These are phyloP conservation scores for Aspergillus uvarum DNA, from an alignment of 2,329 filamentous ascomycete genomes.

Conservation along the genomic window DNA sequence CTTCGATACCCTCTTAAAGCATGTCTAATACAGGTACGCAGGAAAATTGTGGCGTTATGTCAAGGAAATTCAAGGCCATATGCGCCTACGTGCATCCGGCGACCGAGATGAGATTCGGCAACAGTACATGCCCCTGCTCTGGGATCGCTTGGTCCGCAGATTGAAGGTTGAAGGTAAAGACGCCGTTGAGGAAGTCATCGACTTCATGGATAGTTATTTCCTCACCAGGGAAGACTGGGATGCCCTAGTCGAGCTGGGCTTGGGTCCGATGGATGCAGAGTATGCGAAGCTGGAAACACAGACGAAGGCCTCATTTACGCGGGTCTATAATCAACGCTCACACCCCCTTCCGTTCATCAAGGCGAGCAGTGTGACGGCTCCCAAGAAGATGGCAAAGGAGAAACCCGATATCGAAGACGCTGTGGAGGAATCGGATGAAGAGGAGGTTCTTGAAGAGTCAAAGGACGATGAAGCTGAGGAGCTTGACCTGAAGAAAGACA, in stretches of 20 bases:
- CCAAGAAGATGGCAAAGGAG: conserved; percentile 70
- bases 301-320: conserved; percentile 86
- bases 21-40: conserved; percentile 18
- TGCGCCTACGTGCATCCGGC: conserved; percentile 85
- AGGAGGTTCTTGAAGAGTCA: conserved; percentile 56
- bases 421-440: conserved; percentile 83
- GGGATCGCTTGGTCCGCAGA: conserved; percentile 73
- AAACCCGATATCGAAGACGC: conserved; percentile 94
- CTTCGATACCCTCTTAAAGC: background rate
- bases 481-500: conserved; percentile 86
- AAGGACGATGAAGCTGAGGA: conserved; percentile 71
- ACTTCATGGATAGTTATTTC: conserved; percentile 96
- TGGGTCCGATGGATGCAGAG: conserved; percentile 78
- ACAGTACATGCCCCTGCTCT: conserved; percentile 86
- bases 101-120: conserved; percentile 93
- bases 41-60: conserved; percentile 72
- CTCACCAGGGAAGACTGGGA: conserved; percentile 94
- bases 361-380: conserved; percentile 70
- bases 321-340: conserved; percentile 80
- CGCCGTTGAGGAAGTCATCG: conserved; percentile 76
- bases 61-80: conserved; percentile 95
- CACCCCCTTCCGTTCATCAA: conserved; percentile 98
- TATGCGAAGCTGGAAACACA: conserved; percentile 76
- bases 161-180: conserved; percentile 80
- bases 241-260: conserved; percentile 82